Evolutionary conservation across 345 rosid genomes (phyloP).

Genomic region (Litchi chinensis): DNA sequence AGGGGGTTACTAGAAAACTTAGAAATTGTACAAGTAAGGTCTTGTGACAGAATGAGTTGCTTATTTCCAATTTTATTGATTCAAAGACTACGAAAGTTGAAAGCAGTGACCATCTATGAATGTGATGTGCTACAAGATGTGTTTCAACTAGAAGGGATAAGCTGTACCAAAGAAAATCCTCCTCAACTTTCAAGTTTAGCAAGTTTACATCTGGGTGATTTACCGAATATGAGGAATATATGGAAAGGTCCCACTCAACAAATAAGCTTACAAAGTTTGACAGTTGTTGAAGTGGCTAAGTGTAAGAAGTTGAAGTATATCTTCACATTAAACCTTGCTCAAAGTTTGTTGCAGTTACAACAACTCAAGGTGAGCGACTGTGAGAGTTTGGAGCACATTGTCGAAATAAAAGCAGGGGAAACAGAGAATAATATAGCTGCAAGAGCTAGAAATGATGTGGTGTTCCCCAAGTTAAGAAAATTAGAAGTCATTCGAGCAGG

Average conservation of each 20-base stretch:
- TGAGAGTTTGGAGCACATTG: background rate
- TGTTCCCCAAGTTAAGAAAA: slow-evolving; percentile 3
- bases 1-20: no score
- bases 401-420: background rate
- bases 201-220: background rate
- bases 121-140: no score
- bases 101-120: no score
- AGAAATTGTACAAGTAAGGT: no score
- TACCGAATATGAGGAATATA: background rate
- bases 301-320: background rate
- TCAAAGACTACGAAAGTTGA: no score
- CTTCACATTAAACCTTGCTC: slow-evolving; percentile 4
- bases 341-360: background rate
- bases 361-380: background rate
- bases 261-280: background rate
- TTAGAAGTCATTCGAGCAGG: background rate
- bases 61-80: no score
- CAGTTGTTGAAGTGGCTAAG: background rate
- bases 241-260: slow-evolving; percentile 16
- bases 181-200: no score
- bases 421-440: background rate
- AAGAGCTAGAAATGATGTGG: background rate
- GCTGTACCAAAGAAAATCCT: no score
- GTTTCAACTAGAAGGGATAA: no score
- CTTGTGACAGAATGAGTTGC: no score